Base-by-base conservation (phyloP, 176 grass and related monocot species). In the Cymbopogon citratus region DNA sequence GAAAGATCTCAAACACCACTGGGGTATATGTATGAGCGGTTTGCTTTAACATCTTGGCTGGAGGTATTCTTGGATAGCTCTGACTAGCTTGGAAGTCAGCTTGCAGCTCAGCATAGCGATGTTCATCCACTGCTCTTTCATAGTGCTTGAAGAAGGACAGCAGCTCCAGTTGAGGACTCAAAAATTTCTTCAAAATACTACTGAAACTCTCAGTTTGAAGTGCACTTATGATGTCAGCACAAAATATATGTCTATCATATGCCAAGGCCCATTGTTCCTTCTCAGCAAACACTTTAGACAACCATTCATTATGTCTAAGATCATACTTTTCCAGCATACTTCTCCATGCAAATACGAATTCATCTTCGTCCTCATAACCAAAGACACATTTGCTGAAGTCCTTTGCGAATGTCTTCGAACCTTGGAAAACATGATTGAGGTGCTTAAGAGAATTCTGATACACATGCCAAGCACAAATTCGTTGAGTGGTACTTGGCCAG, bases 21-120 rank as follows among this genome's bases (percentile, higher is more conserved):
- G 95, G 95, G 10, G 95, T 98, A 75, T 98, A 98, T 68, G 91
- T 93, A 90, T 98, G 93, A 21, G 95, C 92, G 76, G 92, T 85
- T 79, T 95, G 95, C 84, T 90, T 98, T 63, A 98, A 85, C 87
- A 98, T 90, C 81, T 95, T 98, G 25, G 95, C 91, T 35, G 95
- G 92, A 8, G 92, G 95, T 83, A 98, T 98, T 93, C 95, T 95
- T 56, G 95, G 95, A 95, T 93, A 92, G 81, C 92, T 94, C 83
- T 98, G 95, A 69, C 95, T 98, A 84, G 95, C 92, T 85, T 95
- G 93, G 81, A 98, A 98, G 70, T 98, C 95, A 76, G 92, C 95
- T 89, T 98, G 95, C 70, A 98, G 86, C 72, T 98, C 95, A 63
- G 92, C 95, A 75, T 98, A 98, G 19, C 95, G 92, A 78, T 98